phyloP scores from a whole-genome alignment of 495 filamentous ascomycete species.

The Hyphodiscus hymeniophilus region DNA sequence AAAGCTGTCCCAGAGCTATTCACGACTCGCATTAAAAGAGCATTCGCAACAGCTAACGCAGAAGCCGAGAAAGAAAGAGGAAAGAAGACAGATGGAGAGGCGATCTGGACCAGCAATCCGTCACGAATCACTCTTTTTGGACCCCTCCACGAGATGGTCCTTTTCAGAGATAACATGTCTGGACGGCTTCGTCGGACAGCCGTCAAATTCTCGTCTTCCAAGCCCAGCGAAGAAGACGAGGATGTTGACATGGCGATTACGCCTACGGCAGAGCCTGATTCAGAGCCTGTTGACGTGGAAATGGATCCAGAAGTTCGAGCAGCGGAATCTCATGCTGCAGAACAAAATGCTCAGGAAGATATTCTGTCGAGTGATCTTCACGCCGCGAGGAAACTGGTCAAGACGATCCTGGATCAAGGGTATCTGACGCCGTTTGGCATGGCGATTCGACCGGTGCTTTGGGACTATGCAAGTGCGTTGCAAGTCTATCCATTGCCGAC shows the following conservation, averaged over 20 bases:
- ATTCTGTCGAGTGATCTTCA: constrained; percentile 39
- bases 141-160: constrained; percentile 71
- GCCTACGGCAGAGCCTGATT: background rate
- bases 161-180: constrained; percentile 80
- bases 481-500: constrained; percentile 85
- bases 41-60: constrained; percentile 65
- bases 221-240: constrained; percentile 23
- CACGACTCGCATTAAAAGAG: constrained; percentile 71
- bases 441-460: constrained; percentile 66
- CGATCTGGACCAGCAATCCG: constrained; percentile 84
- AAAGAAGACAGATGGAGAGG: constrained; percentile 51
- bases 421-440: constrained; percentile 80
- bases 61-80: constrained; percentile 42
- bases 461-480: constrained; percentile 70
- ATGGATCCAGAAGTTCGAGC: constrained; percentile 29
- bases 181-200: constrained; percentile 66
- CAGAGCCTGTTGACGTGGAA: constrained; percentile 34
- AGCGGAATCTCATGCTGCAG: constrained; percentile 15
- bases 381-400: constrained; percentile 74
- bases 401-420: constrained; percentile 89
- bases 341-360: constrained; percentile 17
- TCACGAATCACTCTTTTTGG: constrained; percentile 74
- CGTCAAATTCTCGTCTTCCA: constrained; percentile 46
- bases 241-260: constrained; percentile 24
- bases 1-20: constrained; percentile 76